Conservation (phyloP, 495 filamentous ascomycete genomes). For the Penicillium pulvis region DNA sequence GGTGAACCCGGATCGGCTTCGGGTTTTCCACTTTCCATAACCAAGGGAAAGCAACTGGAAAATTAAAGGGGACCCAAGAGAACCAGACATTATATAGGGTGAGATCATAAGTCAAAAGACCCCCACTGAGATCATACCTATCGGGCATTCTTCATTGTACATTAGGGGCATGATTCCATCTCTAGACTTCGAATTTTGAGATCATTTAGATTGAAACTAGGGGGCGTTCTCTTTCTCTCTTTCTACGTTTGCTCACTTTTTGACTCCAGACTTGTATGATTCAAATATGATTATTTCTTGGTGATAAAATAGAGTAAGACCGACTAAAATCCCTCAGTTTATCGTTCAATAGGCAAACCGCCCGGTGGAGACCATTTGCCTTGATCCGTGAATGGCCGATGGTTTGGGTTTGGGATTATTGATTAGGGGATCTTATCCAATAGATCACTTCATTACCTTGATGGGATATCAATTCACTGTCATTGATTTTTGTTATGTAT, state of each 20-base stretch:
- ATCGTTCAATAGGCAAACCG: background rate
- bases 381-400: conserved; percentile 7
- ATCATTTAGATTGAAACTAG: no score
- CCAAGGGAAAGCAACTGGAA: background rate
- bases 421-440: background rate
- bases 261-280: no score
- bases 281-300: background rate
- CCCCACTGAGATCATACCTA: background rate
- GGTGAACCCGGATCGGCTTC: conserved; percentile 20
- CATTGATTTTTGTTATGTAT: background rate
- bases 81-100: background rate
- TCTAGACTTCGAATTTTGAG: no score
- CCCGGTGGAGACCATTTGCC: background rate
- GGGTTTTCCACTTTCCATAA: background rate
- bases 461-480: background rate
- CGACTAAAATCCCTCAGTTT: background rate
- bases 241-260: no score
- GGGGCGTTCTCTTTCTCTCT: no score
- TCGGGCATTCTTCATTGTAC: background rate
- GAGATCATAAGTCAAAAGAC: conserved; percentile 1
- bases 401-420: background rate
- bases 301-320: background rate
- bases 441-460: background rate
- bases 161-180: no score
- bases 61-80: background rate